Conservation (phyloP, 164 flowering plant genomes). For the Platanus orientalis region DNA sequence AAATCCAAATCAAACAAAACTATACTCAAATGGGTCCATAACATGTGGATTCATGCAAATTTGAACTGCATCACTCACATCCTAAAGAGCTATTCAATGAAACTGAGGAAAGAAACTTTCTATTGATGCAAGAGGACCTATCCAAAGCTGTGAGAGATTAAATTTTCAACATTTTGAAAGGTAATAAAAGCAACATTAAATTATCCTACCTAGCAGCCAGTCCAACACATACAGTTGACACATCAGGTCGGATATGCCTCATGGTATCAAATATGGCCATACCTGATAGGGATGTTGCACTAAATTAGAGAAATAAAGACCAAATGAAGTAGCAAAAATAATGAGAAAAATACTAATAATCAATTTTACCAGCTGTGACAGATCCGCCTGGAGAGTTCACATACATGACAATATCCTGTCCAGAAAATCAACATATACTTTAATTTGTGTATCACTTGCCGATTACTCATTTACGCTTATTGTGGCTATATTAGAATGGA, state of each 20-base stretch:
- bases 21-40: too few relatives aligned
- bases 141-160: too few relatives aligned
- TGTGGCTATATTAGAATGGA: background rate
- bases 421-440: conserved; percentile 5
- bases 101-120: too few relatives aligned
- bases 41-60: too few relatives aligned
- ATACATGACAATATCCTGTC: conserved; percentile 95
- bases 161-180: too few relatives aligned
- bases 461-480: background rate
- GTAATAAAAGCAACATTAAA: background rate
- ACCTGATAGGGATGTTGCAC: conserved; percentile 34
- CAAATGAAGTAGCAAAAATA: background rate
- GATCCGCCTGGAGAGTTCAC: conserved; percentile 99
- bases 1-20: too few relatives aligned
- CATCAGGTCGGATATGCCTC: conserved; percentile 92
- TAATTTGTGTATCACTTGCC: background rate
- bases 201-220: conserved; percentile 86
- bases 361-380: conserved; percentile 84
- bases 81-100: too few relatives aligned
- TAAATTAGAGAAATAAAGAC: background rate
- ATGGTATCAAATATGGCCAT: conserved; percentile 96
- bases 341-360: background rate
- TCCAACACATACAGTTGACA: conserved; percentile 96
- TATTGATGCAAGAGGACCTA: too few relatives aligned
- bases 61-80: too few relatives aligned